Evolutionary conservation across 192 early-diverging fungal genomes (phyloP).

Genomic region (Thamnidium elegans): DNA sequence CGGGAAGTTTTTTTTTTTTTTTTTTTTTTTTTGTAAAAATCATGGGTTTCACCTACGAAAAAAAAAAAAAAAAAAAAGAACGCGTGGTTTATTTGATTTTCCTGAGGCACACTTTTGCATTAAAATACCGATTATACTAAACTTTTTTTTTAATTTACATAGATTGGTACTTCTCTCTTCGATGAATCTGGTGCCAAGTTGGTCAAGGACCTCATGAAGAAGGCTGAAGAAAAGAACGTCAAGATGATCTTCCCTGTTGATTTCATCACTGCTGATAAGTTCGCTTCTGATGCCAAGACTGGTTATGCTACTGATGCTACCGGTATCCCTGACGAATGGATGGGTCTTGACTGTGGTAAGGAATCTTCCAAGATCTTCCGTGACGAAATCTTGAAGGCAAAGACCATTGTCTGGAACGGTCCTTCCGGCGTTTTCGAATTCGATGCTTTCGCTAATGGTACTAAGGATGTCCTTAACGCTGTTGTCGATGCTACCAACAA

Average conservation of each 20-base stretch:
- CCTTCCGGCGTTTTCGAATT: constrained; percentile 98
- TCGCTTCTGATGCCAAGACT: constrained; percentile 79
- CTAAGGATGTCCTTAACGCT: constrained; percentile 81
- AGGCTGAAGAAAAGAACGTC: constrained; percentile 89
- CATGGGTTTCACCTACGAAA: constrained; percentile 11
- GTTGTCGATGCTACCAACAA: constrained; percentile 78
- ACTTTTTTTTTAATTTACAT: neutral
- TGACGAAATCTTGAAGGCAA: constrained; percentile 65
- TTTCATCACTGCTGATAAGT: constrained; percentile 86
- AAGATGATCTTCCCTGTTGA: constrained; percentile 88
- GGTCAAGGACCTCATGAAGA: constrained; percentile 76
- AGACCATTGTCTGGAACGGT: constrained; percentile 99
- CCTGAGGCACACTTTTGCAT: neutral
- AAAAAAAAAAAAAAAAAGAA: constrained; percentile 7
- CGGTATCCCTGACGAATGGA: constrained; percentile 88
- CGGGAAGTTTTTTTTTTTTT: constrained; percentile 2
- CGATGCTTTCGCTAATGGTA: constrained; percentile 86
- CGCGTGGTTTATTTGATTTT: neutral
- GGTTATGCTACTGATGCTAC: constrained; percentile 81
- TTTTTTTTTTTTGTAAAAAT: neutral
- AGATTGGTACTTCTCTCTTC: constrained; percentile 91
- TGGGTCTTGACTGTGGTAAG: constrained; percentile 89
- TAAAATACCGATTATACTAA: constrained; percentile 11
- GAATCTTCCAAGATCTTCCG: constrained; percentile 74
- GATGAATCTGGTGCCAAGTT: constrained; percentile 86